phyloP scores from a whole-genome alignment of 148 eudicot genomes.

The Drosera capensis region DNA sequence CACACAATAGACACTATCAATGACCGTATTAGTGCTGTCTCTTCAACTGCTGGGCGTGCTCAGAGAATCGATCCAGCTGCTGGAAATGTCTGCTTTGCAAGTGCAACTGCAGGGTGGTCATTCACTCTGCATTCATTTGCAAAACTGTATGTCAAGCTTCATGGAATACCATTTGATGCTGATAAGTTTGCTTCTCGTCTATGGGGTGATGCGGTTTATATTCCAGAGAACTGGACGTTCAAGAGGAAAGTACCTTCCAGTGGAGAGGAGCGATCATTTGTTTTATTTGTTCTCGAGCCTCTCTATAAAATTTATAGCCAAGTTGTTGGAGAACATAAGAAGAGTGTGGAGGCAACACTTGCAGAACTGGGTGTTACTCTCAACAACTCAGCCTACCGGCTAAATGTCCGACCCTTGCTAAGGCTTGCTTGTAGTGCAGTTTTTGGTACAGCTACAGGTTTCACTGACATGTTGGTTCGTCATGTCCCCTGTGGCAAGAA shows the following conservation, averaged over 20 bases:
- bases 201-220: constrained; percentile 89
- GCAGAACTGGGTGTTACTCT: constrained; percentile 91
- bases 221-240: constrained; percentile 56
- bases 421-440: constrained; percentile 94
- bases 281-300: constrained; percentile 92
- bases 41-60: constrained; percentile 77
- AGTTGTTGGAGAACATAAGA: constrained; percentile 97
- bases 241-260: constrained; percentile 55
- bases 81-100: constrained; percentile 95
- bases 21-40: constrained; percentile 63
- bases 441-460: constrained; percentile 96
- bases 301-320: constrained; percentile 93
- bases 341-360: constrained; percentile 92
- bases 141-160: constrained; percentile 81
- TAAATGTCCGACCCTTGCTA: constrained; percentile 90
- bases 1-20: constrained; percentile 88
- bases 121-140: constrained; percentile 95
- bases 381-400: constrained; percentile 69
- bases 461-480: constrained; percentile 94
- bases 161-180: constrained; percentile 89
- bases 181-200: constrained; percentile 81
- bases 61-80: constrained; percentile 76
- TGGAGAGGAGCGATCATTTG: constrained; percentile 88
- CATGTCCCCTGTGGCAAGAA: constrained; percentile 89
- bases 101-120: constrained; percentile 97